These are phyloP conservation scores for Lactifluus volemus DNA, from an alignment of 768 basidiomycete genomes.

Conservation along the genomic window DNA sequence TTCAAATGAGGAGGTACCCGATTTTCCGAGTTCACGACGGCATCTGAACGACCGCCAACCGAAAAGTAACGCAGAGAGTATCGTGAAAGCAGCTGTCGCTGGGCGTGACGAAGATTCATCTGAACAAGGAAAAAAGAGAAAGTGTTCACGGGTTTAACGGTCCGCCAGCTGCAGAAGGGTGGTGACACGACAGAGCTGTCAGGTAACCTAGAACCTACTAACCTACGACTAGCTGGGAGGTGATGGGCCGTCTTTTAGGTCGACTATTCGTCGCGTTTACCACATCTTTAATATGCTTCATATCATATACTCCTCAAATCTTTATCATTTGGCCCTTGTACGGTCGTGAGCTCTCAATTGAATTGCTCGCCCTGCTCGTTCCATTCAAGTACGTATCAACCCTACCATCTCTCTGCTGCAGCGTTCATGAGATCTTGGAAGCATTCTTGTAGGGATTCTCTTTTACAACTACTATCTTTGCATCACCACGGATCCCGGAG, in stretches of 20 bases:
- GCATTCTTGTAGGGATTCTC: conserved; percentile 65
- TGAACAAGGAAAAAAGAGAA: neutral
- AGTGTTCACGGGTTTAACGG: neutral
- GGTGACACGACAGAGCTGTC: too few relatives aligned
- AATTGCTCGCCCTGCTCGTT: conserved; percentile 63
- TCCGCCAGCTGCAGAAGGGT: neutral
- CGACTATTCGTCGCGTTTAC: conserved; percentile 60
- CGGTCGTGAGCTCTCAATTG: conserved; percentile 59
- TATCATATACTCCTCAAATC: conserved; percentile 82
- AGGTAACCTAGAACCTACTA: too few relatives aligned
- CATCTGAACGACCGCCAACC: neutral
- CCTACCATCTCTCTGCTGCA: neutral
- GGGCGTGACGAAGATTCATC: conserved; percentile 7
- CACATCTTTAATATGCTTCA: conserved; percentile 71
- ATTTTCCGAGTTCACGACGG: neutral
- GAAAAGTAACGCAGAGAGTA: conserved; percentile 6
- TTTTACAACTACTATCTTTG: conserved; percentile 86
- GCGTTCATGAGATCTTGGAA: conserved; percentile 27
- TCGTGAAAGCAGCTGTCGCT: conserved; percentile 4
- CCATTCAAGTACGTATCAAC: conserved; percentile 78
- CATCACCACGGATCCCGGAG: conserved; percentile 77
- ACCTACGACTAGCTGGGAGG: too few relatives aligned
- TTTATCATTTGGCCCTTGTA: conserved; percentile 95
- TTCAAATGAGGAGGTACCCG: neutral
- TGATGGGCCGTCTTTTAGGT: conserved; percentile 43